Percentiles rank a stretch among this genome's conserved stretches.
These are phyloP conservation scores for Pneumocystis sp. DNA, from an alignment of 1,139 yeast species.

Conservation along the genomic window DNA sequence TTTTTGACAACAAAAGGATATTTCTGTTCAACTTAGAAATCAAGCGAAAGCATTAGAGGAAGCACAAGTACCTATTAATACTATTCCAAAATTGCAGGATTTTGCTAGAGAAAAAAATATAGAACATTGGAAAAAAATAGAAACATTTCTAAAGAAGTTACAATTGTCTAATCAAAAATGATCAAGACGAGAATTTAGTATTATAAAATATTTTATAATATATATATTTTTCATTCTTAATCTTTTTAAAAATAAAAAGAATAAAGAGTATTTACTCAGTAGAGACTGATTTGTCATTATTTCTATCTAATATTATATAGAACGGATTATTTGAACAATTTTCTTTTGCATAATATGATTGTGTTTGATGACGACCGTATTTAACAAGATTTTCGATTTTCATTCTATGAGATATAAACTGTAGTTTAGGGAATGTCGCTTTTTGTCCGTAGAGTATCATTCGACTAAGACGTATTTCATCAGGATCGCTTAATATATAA, in stretches of 20 bases:
- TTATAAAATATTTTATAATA: not conserved
- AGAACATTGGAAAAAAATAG: not conserved
- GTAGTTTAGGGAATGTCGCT: constrained; percentile 50
- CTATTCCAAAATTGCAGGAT: not conserved
- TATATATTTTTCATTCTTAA: not conserved
- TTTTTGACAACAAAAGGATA: not conserved
- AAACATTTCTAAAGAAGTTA: not conserved
- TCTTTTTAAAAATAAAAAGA: not conserved
- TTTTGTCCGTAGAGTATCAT: constrained; percentile 51
- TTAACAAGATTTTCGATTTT: constrained; percentile 52
- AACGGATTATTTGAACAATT: not conserved
- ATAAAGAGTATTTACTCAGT: not conserved
- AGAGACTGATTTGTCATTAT: not conserved
- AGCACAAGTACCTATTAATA: not conserved
- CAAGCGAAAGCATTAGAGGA: not conserved
- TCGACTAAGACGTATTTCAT: constrained; percentile 38
- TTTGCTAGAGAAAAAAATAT: not conserved
- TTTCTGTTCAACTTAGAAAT: not conserved
- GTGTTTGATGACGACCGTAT: constrained; percentile 13
- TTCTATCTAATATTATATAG: not conserved
- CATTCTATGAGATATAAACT: constrained; percentile 49
- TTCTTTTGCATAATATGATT: not conserved
- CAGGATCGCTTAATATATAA: constrained; percentile 56
- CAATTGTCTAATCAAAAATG: not conserved
- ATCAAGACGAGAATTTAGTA: not conserved